Evolutionary conservation across 805 yeast genomes (phyloP), one percentile per base, ranked within the genome.

Genomic region (Scheffersomyces amazonensis): DNA sequence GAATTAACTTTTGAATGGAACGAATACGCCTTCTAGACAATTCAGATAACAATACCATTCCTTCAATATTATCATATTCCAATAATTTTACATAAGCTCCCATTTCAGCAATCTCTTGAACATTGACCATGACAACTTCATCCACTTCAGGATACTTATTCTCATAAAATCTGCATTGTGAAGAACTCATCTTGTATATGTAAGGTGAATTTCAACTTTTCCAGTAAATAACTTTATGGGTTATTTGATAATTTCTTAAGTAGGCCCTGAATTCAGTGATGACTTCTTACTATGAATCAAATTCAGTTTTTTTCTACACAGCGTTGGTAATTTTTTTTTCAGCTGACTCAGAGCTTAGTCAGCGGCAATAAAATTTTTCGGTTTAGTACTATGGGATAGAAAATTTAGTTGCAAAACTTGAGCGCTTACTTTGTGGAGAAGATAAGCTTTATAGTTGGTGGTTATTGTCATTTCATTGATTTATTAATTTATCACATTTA

Each of bases 131-230:
- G 48, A 93, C 98, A 52, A 93, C 95, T 64, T 93, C 99, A 53
- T 93, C 99, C 57, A 93, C 96, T 69, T 93, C 99, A 43, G 99
- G 99, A 73, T 82, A 93, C 68, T 90, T 91, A 80, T 90, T 93
- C 69, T 91, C 99, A 65, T 93, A 93, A 70, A 85, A 93, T 72
- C 99, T 84, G 74, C 96, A 90, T 64, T 87, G 83, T 33, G 96
- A 82, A 29, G 87, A 80, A 57, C 90, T 83, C 96, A 87, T 87
- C n/a, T 10, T 37, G 30, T n/a, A n/a, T n/a, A n/a, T n/a, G n/a
- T n/a, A n/a, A n/a, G n/a, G n/a, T n/a, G n/a, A n/a, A n/a, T n/a
- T n/a, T n/a, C n/a, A n/a, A n/a, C n/a, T n/a, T n/a, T n/a, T n/a
- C n/a, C n/a, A n/a, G n/a, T n/a, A n/a, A n/a, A n/a, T n/a, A n/a